A percentile compares a stretch with the other conserved stretches of the same genome.
phyloP scores from a whole-genome alignment of 768 basidiomycete species.

The Serpula lacrymans region DNA sequence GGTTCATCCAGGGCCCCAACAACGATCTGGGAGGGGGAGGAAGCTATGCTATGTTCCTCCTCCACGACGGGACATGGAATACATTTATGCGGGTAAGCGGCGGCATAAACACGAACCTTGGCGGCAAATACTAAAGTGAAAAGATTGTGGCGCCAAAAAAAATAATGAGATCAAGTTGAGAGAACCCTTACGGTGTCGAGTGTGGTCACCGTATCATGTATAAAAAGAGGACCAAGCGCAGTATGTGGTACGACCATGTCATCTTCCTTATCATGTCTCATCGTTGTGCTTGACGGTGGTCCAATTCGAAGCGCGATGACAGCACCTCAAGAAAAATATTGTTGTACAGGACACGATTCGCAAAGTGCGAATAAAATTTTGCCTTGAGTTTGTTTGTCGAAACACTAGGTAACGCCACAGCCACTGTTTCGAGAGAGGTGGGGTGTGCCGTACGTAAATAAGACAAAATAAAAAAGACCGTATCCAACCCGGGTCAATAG shows the following conservation, averaged over 20 bases:
- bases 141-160: constrained; percentile 92
- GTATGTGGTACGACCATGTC: constrained; percentile 57
- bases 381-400: too few species aligned
- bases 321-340: too few species aligned
- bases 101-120: constrained; percentile 4
- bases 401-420: too few species aligned
- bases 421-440: too few species aligned
- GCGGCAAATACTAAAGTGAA: constrained; percentile 6
- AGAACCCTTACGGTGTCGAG: constrained; percentile 94
- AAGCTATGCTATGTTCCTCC: constrained; percentile 33
- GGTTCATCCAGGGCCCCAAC: constrained; percentile 21
- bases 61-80: constrained; percentile 71
- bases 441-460: too few species aligned
- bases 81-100: constrained; percentile 75
- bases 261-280: not conserved
- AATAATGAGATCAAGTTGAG: constrained; percentile 86
- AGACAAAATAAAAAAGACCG: too few species aligned
- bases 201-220: constrained; percentile 99
- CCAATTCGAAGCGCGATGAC: constrained; percentile 31
- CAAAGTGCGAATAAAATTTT: too few species aligned
- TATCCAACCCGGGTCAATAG: too few species aligned
- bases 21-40: constrained; percentile 29
- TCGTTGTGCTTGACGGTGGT: constrained; percentile 20
- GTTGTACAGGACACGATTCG: too few species aligned
- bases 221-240: constrained; percentile 92